These are phyloP conservation scores for Dothiorella sarmentorum DNA, from an alignment of 2,329 filamentous ascomycete species.

Conservation along the genomic window DNA sequence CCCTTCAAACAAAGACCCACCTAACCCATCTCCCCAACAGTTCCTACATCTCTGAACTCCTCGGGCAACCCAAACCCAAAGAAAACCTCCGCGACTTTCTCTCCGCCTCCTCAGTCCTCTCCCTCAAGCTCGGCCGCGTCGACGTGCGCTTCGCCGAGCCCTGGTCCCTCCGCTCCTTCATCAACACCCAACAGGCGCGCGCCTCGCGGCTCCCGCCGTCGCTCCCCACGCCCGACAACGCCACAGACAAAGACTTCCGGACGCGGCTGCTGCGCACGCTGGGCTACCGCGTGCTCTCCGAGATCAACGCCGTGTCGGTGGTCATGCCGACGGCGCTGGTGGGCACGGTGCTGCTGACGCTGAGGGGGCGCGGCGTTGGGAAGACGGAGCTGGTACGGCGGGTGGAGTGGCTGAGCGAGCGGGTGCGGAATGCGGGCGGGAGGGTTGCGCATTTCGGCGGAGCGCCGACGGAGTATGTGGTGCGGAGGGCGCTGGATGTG, in stretches of 20 bases:
- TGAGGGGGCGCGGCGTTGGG: slow-evolving; percentile 87
- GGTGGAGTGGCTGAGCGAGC: slow-evolving; percentile 83
- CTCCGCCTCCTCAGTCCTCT: slow-evolving; percentile 83
- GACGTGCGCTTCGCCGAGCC: slow-evolving; percentile 96
- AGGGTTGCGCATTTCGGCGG: slow-evolving; percentile 90
- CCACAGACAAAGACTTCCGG: slow-evolving; percentile 44
- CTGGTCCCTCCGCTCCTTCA: slow-evolving; percentile 82
- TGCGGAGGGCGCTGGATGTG: slow-evolving; percentile 87
- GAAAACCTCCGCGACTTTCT: slow-evolving; percentile 90
- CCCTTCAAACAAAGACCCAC: background rate
- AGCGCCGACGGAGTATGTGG: slow-evolving; percentile 72
- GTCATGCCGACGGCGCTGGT: slow-evolving; percentile 98
- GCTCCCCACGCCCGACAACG: slow-evolving; percentile 24
- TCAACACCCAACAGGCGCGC: slow-evolving; percentile 69
- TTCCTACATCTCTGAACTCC: slow-evolving; percentile 88
- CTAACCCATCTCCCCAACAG: slow-evolving; percentile 28
- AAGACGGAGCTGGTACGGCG: slow-evolving; percentile 79
- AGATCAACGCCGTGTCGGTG: slow-evolving; percentile 94
- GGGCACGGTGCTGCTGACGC: slow-evolving; percentile 85
- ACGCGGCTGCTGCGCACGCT: slow-evolving; percentile 78
- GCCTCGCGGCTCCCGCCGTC: slow-evolving; percentile 41
- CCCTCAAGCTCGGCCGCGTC: slow-evolving; percentile 82
- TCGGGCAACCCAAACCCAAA: slow-evolving; percentile 92
- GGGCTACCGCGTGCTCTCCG: slow-evolving; percentile 85
- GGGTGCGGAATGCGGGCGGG: slow-evolving; percentile 81